These are phyloP conservation scores for Ceratocystis diversiconidia DNA, from an alignment of 2,329 filamentous ascomycete species.

Conservation along the genomic window DNA sequence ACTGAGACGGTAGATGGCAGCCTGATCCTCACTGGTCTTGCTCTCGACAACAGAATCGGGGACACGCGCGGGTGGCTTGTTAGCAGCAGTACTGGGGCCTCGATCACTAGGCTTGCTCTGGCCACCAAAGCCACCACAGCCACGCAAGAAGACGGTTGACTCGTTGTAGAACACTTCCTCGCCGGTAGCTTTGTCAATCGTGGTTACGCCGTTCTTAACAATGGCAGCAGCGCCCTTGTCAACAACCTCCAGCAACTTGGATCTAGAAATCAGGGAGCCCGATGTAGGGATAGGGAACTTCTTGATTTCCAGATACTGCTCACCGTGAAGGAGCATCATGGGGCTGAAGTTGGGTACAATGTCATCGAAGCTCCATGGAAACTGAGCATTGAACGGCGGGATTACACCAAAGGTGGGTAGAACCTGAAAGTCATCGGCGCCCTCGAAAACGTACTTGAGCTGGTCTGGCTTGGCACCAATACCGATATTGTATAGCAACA, in stretches of 20 bases:
- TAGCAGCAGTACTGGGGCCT: constrained; percentile 63
- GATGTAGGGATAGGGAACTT: constrained; percentile 84
- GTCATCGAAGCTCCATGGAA: constrained; percentile 65
- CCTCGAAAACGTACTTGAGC: constrained; percentile 78
- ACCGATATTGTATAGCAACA: constrained; percentile 91
- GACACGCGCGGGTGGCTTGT: constrained; percentile 60
- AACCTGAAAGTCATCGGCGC: constrained; percentile 80
- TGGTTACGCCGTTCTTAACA: constrained; percentile 65
- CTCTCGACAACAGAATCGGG: constrained; percentile 77
- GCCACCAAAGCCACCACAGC: constrained; percentile 80
- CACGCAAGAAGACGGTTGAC: constrained; percentile 79
- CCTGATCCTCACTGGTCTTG: constrained; percentile 78
- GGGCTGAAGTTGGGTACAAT: constrained; percentile 92
- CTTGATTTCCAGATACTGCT: constrained; percentile 92
- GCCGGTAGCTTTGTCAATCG: constrained; percentile 69
- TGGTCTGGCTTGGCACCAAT: constrained; percentile 84
- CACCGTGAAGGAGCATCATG: constrained; percentile 97
- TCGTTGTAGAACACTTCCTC: constrained; percentile 97
- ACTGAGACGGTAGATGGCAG: constrained; percentile 80
- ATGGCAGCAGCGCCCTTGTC: constrained; percentile 90
- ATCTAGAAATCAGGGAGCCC: constrained; percentile 59
- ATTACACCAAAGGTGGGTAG: constrained; percentile 93
- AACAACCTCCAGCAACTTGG: constrained; percentile 78
- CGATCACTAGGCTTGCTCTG: constrained; percentile 62
- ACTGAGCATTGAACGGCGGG: constrained; percentile 74